These are phyloP conservation scores for Phytophthora boehmeriae DNA, from an alignment of 352 stramenopile genomes.

Conservation along the genomic window DNA sequence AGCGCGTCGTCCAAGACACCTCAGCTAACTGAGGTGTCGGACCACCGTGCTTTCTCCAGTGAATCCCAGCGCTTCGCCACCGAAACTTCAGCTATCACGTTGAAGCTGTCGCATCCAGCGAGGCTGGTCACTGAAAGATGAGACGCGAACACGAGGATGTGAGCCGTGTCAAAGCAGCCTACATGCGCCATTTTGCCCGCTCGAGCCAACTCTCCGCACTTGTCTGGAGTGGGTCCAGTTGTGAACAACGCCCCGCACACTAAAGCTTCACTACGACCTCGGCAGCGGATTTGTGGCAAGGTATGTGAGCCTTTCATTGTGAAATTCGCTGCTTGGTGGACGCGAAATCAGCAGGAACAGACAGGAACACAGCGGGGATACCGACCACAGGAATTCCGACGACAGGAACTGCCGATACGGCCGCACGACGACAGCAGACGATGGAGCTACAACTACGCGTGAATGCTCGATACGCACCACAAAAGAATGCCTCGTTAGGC, in stretches of 20 bases:
- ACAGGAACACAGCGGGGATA: background rate
- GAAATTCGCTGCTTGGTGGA: slow-evolving; percentile 5
- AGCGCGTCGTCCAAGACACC: background rate
- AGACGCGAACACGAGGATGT: slow-evolving; percentile 29
- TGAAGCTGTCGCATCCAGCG: background rate
- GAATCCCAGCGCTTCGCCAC: background rate
- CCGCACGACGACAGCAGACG: background rate
- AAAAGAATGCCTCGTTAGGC: slow-evolving; percentile 5
- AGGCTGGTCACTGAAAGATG: slow-evolving; percentile 1
- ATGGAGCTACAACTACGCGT: slow-evolving; percentile 32
- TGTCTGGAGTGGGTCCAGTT: slow-evolving; percentile 14
- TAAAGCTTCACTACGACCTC: slow-evolving; percentile 12
- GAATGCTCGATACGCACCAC: slow-evolving; percentile 10
- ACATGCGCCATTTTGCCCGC: slow-evolving; percentile 30
- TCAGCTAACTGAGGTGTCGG: background rate
- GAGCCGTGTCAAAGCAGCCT: slow-evolving; percentile 20
- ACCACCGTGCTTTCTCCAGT: background rate
- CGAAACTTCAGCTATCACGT: slow-evolving; percentile 21
- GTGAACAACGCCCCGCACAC: too few relatives aligned
- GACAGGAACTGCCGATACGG: background rate
- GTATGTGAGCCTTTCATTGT: slow-evolving; percentile 19
- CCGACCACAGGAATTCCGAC: background rate
- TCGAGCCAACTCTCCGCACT: slow-evolving; percentile 22
- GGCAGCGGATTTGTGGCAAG: background rate
- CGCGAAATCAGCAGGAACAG: too few relatives aligned